Base-by-base conservation (phyloP, 2,329 filamentous ascomycete species). In the Diplodia seriata region DNA sequence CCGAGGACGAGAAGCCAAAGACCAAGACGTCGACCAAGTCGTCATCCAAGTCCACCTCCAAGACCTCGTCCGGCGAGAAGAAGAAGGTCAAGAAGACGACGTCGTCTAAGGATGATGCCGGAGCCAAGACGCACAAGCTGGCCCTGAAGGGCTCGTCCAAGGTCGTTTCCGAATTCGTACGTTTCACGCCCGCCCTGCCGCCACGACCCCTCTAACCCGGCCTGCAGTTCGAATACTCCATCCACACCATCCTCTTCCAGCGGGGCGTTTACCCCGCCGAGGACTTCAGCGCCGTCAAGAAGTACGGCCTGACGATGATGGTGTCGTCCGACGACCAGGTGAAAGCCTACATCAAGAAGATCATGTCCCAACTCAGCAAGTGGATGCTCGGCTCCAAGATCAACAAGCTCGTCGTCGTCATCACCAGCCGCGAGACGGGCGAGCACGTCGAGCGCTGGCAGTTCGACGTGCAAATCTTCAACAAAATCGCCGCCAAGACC, bases 331-430 rank as follows among this genome's bases (percentile, higher is more conserved):
- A 99, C 79, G 95, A 98, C 83, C 94, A 99, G 82, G 95, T 99
- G 77, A 97, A 97, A 81, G 93, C 94, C 38, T 99, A 99, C 82
- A 97, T 99, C 85, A 97, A 97, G 81, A 97, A 96, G 82, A 98
- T 99, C 83, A 99, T 97, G 94, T 90, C 90, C 33, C 95, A 99
- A 81, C 88, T 99, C 68, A 94, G 96, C 83, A 93, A 92, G 78
- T 99, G 95, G 95, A 98, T 98, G 93, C 86, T 93, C 65, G 92
- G 91, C 74, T 93, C 94, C 78, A 98, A 99, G 81, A 97, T 99
- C 77, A 96, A 92, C 64, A 97, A 97, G 81, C 88, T 99, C 14
- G 94, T 99, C 69, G 91, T 99, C 65, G 95, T 99, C 57, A 94
- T 99, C 73, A 97, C 94, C 38, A 92, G 91, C 83, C 98, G 97